phyloP scores from a whole-genome alignment of 495 filamentous ascomycete species.

The Xylaria scruposa region DNA sequence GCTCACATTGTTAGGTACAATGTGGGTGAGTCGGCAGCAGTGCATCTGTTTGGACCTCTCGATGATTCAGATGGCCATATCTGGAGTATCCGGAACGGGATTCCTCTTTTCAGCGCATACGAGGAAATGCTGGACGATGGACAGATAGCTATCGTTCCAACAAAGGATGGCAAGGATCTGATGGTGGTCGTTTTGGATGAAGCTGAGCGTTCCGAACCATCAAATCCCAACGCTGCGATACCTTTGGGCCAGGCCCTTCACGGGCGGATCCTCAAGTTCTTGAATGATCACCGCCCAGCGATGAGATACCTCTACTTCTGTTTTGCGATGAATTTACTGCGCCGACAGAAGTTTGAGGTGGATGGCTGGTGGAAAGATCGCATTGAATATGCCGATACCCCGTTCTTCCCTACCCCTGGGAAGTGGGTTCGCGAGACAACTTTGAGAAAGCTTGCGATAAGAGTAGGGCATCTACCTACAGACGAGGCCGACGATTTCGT shows the following conservation, averaged over 20 bases:
- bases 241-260: not conserved
- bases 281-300: constrained; percentile 5
- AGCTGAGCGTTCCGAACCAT: not conserved
- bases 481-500: not conserved
- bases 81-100: constrained; percentile 15
- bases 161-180: constrained; percentile 3
- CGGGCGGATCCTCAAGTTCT: constrained; percentile 12
- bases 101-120: not conserved
- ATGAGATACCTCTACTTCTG: constrained; percentile 12
- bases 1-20: constrained; percentile 21
- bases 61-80: constrained; percentile 14
- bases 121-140: constrained; percentile 5
- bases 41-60: constrained; percentile 18
- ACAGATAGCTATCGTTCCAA: constrained; percentile 17
- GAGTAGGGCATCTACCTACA: constrained; percentile 4
- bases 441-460: constrained; percentile 9
- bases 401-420: constrained; percentile 12
- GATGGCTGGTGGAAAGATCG: constrained; percentile 18
- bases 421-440: constrained; percentile 16
- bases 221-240: not conserved
- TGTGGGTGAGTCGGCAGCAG: constrained; percentile 14
- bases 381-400: not conserved
- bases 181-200: constrained; percentile 16
- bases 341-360: constrained; percentile 7
- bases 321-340: constrained; percentile 2